Base-by-base conservation (phyloP, 2,329 filamentous ascomycete species). In the Fusarium nodosum region DNA sequence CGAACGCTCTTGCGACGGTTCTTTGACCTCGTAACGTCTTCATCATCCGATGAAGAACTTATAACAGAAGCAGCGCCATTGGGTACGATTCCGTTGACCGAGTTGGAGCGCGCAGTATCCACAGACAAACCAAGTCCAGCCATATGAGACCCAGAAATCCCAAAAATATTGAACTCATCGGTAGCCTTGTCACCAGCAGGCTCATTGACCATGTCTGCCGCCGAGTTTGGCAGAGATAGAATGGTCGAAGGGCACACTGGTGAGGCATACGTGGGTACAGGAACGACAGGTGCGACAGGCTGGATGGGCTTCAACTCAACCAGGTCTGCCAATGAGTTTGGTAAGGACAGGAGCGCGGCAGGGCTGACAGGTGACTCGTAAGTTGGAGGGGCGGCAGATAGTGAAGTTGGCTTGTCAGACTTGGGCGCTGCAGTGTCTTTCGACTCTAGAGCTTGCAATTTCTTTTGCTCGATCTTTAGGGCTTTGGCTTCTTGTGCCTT, bases 1-100 rank as follows among this genome's bases (percentile, higher is more conserved):
- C 90, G 87, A 3, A 93, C 91, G 56, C 86, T 90, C 79, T 93
- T 93, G 41, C 79, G 80, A 36, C 83, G 80, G 72, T 83, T 86
- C 9, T 74, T 42, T 0, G 66, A 42, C 30, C 72, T 74, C 3
- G 56, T 50, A 9, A 39, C 56, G 18, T 75, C 75, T n/a, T 55
- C 53, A 4, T 57, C 57, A 46, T 74, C 74, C 34, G 68, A 69
- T 2, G 69, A 73, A 31, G 69, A 71, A 2, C 45, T 45, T n/a
- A 60, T 18, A 2, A 56, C 54, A 22, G 46, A 60, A 31, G 47
- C 50, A n/a, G 57, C 50, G 2, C 59, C 61, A 26, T 66, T 72
- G 33, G 59, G n/a, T 3, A 51, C 51, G 28, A 44, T 13, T 5
- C 59, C 65, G n/a, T 68, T 54, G 10, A 22, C n/a, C 7, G 48